Conservation (phyloP, 2,329 filamentous ascomycete genomes). For the Pseudocercospora fijiensis region DNA sequence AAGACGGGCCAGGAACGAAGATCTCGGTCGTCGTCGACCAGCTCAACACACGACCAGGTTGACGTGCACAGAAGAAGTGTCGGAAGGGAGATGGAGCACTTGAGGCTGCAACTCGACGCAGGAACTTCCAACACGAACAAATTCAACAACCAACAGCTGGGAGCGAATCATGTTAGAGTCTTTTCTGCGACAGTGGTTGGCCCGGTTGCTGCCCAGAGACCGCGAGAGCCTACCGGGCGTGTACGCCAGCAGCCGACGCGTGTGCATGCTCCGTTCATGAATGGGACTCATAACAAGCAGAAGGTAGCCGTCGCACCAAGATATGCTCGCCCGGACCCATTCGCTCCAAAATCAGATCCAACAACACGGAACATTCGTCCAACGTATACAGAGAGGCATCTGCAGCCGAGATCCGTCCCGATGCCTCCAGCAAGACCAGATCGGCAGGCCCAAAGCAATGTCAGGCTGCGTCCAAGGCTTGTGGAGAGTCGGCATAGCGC, state of each 20-base stretch:
- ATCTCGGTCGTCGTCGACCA: not conserved
- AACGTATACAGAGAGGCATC: not conserved
- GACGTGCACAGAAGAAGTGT: not conserved
- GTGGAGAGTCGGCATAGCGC: not conserved
- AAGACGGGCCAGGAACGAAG: not conserved
- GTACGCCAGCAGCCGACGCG: not conserved
- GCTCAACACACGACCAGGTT: not conserved
- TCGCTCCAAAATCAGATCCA: slow-evolving; percentile 11
- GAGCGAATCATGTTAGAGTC: not conserved
- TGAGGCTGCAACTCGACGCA: not conserved
- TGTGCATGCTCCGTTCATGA: not conserved
- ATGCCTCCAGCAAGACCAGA: not conserved
- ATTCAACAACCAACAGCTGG: not conserved
- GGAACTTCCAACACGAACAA: not conserved
- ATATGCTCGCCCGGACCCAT: slow-evolving; percentile 13
- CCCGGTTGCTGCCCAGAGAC: not conserved
- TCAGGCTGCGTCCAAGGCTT: not conserved
- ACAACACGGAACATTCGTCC: slow-evolving; percentile 4
- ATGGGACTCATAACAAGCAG: not conserved
- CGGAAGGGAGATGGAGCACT: not conserved
- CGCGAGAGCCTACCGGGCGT: slow-evolving; percentile 1
- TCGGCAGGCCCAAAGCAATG: not conserved
- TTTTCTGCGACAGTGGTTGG: not conserved
- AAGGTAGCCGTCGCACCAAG: not conserved
- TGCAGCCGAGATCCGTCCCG: not conserved